A percentile compares a stretch with the other conserved stretches of the same genome.
Evolutionary conservation across 2,329 filamentous ascomycete species (phyloP).

Genomic region (Calonectria crousiana): DNA sequence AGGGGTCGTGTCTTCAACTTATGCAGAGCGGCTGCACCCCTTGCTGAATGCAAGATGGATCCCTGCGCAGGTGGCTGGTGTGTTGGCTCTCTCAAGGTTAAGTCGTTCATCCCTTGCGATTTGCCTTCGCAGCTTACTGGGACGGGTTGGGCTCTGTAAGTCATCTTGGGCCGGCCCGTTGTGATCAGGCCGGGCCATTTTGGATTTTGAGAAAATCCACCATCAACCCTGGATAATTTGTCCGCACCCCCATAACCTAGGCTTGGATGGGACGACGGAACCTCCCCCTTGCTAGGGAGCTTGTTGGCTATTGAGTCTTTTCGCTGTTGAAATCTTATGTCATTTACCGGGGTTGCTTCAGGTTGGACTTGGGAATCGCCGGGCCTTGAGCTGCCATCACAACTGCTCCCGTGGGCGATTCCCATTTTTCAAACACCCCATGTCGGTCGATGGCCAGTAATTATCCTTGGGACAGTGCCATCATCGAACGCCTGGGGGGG

Average conservation of each 20-base stretch:
- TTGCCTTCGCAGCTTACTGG: not conserved
- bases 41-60: conserved; percentile 23
- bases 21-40: conserved; percentile 23
- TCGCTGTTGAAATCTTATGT: not conserved
- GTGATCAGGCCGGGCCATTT: conserved; percentile 19
- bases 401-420: not conserved
- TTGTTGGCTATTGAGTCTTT: not conserved
- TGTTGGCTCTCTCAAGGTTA: not conserved
- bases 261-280: conserved; percentile 23
- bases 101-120: conserved; percentile 6
- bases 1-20: conserved; percentile 11
- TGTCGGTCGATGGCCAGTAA: not conserved
- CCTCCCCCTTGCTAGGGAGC: conserved; percentile 6
- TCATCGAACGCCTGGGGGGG: not conserved
- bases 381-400: not conserved
- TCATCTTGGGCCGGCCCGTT: conserved; percentile 8
- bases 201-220: conserved; percentile 24
- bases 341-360: not conserved
- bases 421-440: not conserved
- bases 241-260: conserved; percentile 21
- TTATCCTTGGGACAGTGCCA: not conserved
- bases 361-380: not conserved
- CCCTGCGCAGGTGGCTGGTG: conserved; percentile 17
- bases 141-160: not conserved
- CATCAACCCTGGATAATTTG: conserved; percentile 28